Percentiles rank a stretch among this genome's conserved stretches.
Conservation (phyloP, 169 alveolate genomes). For the Plasmodium gonderi region DNA sequence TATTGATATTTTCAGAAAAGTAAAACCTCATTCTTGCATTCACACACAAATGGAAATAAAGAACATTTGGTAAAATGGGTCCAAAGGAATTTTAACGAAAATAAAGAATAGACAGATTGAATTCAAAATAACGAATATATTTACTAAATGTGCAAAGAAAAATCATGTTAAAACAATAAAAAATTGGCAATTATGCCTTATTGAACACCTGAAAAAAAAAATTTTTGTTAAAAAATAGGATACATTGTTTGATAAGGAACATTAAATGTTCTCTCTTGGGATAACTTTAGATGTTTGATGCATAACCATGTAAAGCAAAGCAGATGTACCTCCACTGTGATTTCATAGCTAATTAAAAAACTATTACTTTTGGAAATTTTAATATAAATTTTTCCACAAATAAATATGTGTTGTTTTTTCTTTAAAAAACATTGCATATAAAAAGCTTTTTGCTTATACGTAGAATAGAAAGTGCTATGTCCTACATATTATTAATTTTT, state of each 20-base stretch:
- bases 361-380: not conserved
- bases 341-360: not conserved
- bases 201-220: not conserved
- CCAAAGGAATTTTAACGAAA: not conserved
- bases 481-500: not conserved
- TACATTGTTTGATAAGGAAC: not conserved
- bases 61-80: not conserved
- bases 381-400: not conserved
- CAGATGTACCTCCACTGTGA: not conserved
- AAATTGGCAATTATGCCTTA: not conserved
- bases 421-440: not conserved
- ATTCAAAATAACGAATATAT: not conserved
- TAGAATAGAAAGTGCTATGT: not conserved
- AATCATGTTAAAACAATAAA: not conserved
- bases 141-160: not conserved
- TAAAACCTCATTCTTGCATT: not conserved
- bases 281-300: not conserved
- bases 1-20: not conserved
- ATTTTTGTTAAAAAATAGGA: not conserved
- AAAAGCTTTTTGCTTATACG: not conserved
- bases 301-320: not conserved
- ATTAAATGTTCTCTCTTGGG: not conserved
- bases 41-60: not conserved
- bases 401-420: not conserved
- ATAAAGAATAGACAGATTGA: not conserved